These are phyloP conservation scores for Termitomyces heimii DNA, from an alignment of 768 basidiomycete genomes.

Conservation along the genomic window DNA sequence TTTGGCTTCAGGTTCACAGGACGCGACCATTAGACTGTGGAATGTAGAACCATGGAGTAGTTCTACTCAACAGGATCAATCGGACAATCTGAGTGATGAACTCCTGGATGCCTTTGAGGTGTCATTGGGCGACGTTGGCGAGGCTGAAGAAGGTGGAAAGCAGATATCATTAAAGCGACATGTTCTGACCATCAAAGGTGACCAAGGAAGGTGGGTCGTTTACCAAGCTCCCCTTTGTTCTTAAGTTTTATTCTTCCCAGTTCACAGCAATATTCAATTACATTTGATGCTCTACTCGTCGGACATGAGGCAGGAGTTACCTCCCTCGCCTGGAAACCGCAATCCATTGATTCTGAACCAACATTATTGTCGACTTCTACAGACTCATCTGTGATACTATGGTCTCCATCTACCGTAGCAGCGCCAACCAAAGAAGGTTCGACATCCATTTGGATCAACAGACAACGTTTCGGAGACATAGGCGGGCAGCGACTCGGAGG, in stretches of 20 bases:
- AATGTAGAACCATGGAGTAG: conserved; percentile 54
- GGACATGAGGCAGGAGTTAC: conserved; percentile 97
- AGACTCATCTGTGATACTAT: conserved; percentile 93
- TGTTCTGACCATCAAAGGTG: conserved; percentile 57
- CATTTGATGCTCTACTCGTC: conserved; percentile 89
- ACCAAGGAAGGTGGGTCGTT: conserved; percentile 29
- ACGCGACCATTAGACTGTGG: conserved; percentile 92
- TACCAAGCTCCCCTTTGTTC: background rate
- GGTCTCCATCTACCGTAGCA: conserved; percentile 68
- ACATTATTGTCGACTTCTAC: conserved; percentile 89
- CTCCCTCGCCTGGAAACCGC: conserved; percentile 76
- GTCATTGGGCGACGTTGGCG: conserved; percentile 63
- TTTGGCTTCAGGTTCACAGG: conserved; percentile 93
- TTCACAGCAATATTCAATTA: conserved; percentile 60
- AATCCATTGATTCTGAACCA: conserved; percentile 20
- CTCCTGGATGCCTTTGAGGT: conserved; percentile 86
- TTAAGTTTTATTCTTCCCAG: conserved; percentile 15
- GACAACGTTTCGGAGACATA: conserved; percentile 89
- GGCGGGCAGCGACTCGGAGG: conserved; percentile 89
- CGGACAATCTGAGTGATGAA: conserved; percentile 52
- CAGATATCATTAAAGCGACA: conserved; percentile 90
- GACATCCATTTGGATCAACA: conserved; percentile 83
- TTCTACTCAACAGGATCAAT: conserved; percentile 12
- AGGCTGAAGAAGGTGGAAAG: conserved; percentile 71
- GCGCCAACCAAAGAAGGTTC: conserved; percentile 27